These are phyloP conservation scores for Usnea hakonensis DNA, from an alignment of 495 filamentous ascomycete genomes.

Conservation along the genomic window DNA sequence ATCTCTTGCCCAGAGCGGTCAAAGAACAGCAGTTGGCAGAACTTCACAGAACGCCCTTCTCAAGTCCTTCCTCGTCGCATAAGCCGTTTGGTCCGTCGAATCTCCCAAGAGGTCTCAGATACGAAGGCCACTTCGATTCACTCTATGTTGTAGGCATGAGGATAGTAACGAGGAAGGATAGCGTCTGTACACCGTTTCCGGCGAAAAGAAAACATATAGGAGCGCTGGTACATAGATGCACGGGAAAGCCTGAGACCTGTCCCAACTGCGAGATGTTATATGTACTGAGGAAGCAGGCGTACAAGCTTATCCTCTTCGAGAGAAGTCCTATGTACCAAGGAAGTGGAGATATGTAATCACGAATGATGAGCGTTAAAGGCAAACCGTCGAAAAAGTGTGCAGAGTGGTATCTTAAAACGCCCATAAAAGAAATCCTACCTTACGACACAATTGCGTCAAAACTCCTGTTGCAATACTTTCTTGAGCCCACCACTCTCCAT, in stretches of 20 bases:
- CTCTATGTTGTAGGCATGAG: not conserved
- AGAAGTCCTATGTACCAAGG: no score
- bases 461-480: slow-evolving; percentile 42
- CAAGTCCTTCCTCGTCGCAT: not conserved
- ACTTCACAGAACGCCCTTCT: not conserved
- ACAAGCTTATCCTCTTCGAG: not conserved
- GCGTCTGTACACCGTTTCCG: not conserved
- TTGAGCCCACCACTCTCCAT: slow-evolving; percentile 61
- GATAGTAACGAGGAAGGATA: not conserved
- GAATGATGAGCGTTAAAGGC: not conserved
- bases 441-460: not conserved
- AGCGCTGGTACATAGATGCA: not conserved
- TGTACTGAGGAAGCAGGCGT: not conserved
- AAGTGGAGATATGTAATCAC: not conserved
- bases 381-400: not conserved
- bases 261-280: not conserved
- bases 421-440: not conserved
- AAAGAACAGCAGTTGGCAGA: not conserved
- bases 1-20: not conserved
- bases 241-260: not conserved
- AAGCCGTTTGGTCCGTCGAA: not conserved
- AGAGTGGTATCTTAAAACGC: slow-evolving; percentile 10
- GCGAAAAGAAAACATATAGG: not conserved
- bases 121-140: not conserved
- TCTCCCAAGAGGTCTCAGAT: not conserved